phyloP scores from a whole-genome alignment of 75 land plant genomes.

The Picea sitchensis region DNA sequence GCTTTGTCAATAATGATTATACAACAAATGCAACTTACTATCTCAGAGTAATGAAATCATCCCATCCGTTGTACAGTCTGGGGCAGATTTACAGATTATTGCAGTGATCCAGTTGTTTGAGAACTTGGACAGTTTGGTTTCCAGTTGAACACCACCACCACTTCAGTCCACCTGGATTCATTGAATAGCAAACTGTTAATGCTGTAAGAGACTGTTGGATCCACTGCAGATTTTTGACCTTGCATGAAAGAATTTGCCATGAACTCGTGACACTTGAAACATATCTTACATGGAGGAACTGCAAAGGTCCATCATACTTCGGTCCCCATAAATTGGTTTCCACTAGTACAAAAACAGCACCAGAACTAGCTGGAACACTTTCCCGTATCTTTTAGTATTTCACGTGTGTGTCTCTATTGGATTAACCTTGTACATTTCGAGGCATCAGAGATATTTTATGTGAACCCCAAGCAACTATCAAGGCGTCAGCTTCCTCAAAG shows the following conservation, averaged over 20 bases:
- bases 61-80: not conserved
- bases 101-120: not conserved
- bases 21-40: not conserved
- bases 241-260: not conserved
- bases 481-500: constrained; percentile 65
- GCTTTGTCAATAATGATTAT: constrained; percentile 1
- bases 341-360: not conserved
- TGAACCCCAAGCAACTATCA: constrained; percentile 64
- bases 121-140: no score
- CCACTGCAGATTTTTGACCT: not conserved
- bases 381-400: not conserved
- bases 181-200: not conserved
- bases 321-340: not conserved
- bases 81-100: not conserved
- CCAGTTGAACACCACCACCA: not conserved
- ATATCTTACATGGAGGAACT: not conserved
- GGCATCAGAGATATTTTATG: constrained; percentile 15
- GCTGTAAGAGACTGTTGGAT: not conserved
- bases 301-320: not conserved
- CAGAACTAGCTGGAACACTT: not conserved
- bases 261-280: not conserved
- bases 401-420: not conserved
- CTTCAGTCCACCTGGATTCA: not conserved
- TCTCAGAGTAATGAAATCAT: constrained; percentile 2
- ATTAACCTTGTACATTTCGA: not conserved